A percentile compares a stretch with the other conserved stretches of the same genome.
Conservation (phyloP, 2,329 filamentous ascomycete genomes). For the Juglanconis sp. region DNA sequence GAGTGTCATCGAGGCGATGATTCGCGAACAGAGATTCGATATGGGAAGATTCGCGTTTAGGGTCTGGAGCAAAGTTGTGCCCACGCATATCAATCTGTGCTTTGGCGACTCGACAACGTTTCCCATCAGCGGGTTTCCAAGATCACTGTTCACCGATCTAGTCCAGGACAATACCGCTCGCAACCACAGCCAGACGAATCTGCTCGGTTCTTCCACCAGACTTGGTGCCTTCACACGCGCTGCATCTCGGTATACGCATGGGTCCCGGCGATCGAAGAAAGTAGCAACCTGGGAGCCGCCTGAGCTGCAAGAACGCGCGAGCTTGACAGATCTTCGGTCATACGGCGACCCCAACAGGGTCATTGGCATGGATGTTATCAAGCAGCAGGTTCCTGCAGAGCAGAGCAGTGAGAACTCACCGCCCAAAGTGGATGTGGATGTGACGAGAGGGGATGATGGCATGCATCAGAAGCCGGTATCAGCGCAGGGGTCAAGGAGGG, state of each 20-base stretch:
- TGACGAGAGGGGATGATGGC: neutral
- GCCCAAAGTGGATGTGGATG: neutral
- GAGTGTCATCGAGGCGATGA: slow-evolving; percentile 2
- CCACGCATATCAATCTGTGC: slow-evolving; percentile 7
- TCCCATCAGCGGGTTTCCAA: slow-evolving; percentile 11
- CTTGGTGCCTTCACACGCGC: neutral
- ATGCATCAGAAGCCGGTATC: neutral
- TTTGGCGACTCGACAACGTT: slow-evolving; percentile 6
- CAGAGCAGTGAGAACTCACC: neutral
- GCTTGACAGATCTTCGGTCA: slow-evolving; percentile 1
- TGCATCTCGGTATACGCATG: slow-evolving; percentile 7
- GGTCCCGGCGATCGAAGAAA: slow-evolving; percentile 3
- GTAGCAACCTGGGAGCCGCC: slow-evolving; percentile 4
- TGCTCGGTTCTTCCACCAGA: too few species aligned
- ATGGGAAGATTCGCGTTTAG: neutral
- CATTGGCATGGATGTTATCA: neutral
- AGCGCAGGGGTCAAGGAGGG: neutral
- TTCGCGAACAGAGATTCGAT: neutral
- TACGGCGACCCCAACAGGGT: neutral
- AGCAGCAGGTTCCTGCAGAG: neutral
- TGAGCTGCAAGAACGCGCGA: neutral
- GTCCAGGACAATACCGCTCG: neutral
- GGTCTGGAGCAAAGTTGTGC: slow-evolving; percentile 5
- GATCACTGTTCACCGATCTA: neutral
- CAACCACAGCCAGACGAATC: neutral